Conservation (phyloP, 2,329 filamentous ascomycete genomes). For the Trichophyton benhamiae region DNA sequence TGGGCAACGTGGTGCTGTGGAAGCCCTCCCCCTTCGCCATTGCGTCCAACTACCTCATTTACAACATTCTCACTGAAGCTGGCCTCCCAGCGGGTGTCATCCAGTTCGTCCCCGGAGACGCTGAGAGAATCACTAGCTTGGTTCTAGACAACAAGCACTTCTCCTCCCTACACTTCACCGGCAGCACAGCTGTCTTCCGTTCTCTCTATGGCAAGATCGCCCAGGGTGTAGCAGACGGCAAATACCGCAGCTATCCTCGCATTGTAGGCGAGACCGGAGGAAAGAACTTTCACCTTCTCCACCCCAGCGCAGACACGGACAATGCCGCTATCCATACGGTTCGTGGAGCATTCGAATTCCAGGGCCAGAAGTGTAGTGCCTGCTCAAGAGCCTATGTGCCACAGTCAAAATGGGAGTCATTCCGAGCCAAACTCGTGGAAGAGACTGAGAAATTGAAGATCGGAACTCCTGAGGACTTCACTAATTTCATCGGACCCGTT, state of each 20-base stretch:
- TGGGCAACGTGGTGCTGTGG: slow-evolving; percentile 94
- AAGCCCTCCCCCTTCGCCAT: slow-evolving; percentile 88
- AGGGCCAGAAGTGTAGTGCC: slow-evolving; percentile 84
- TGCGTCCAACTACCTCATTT: slow-evolving; percentile 80
- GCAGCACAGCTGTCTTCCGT: slow-evolving; percentile 83
- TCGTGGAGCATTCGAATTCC: slow-evolving; percentile 79
- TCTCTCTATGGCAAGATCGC: slow-evolving; percentile 79
- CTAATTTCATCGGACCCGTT: slow-evolving; percentile 76
- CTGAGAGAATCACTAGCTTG: slow-evolving; percentile 66
- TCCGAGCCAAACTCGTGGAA: slow-evolving; percentile 53
- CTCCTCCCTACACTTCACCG: slow-evolving; percentile 87
- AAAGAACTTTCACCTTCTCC: slow-evolving; percentile 85
- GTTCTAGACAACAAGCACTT: slow-evolving; percentile 69
- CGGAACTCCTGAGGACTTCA: slow-evolving; percentile 56
- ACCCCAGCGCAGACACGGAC: slow-evolving; percentile 61
- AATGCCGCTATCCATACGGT: slow-evolving; percentile 74
- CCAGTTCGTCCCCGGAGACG: slow-evolving; percentile 84
- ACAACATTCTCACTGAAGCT: slow-evolving; percentile 82
- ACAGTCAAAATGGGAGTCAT: slow-evolving; percentile 59
- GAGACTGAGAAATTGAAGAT: slow-evolving; percentile 60
- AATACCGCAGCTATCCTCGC: slow-evolving; percentile 73
- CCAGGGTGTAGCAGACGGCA: slow-evolving; percentile 64
- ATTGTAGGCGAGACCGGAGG: slow-evolving; percentile 85
- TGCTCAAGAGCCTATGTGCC: slow-evolving; percentile 71
- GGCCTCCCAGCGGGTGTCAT: slow-evolving; percentile 82